Base-by-base conservation (phyloP, 164 flowering plant genomes). In the Magnolia changhungtana region DNA sequence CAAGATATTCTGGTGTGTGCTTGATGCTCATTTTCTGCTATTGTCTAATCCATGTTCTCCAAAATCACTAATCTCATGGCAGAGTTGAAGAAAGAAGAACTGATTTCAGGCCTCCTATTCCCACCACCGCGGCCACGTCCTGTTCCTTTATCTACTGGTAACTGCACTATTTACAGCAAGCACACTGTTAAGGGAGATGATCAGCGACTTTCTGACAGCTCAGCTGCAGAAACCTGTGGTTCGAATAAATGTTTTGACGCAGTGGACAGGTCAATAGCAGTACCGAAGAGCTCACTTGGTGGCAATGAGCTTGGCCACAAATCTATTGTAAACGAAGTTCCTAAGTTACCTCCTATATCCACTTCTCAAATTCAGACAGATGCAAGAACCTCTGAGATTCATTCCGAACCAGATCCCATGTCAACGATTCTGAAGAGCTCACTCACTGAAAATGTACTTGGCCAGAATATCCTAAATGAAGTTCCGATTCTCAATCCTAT, bases 51-150 rank as follows among this genome's bases (percentile, higher is more conserved):
- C 50, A 20, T 74, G 51, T 13, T 27, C 58, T 65, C 45, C 49
- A 71, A 74, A 23, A 76, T 71, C 23, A 71, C n/a, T 73, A 58
- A 8, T 77, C 77, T 72, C 20, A 24, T 68, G 75, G 75, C 90
- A 92, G 97, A 80, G 74, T 77, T 85, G 81, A 89, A 83, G 74
- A 89, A 85, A 77, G 97, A 90, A 81, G 90, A 91, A 67, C 85
- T 92, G 72, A 89, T 92, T 52, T 85, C 92, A 37, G 90, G 85
- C 70, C 83, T 88, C 68, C 82, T 89, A 69, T 77, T 86, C 71
- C 89, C 89, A 23, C 86, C 77, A 69, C 80, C 85, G 8, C 85
- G 69, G 61, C 79, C 81, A 27, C 49, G 75, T 20, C 31, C 74
- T 20, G 8, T 73, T 73, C 83, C 86, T 49, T 86, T 72, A 67